Evolutionary conservation across 306 rosid genomes (phyloP).

Genomic region (Glycine tomentella): DNA sequence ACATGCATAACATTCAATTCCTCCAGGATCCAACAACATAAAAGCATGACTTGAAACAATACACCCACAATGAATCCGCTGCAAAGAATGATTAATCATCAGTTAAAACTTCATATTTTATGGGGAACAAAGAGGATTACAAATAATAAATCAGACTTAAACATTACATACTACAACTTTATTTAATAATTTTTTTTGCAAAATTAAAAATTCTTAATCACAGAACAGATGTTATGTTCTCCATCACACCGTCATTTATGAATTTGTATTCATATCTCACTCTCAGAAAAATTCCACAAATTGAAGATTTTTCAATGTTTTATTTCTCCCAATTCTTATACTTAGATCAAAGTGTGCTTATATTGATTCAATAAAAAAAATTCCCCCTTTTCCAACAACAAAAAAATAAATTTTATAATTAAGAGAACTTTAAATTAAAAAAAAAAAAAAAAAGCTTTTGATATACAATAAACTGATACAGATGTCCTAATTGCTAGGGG

Average conservation of each 20-base stretch:
- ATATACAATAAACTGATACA: too few relatives aligned
- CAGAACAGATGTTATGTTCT: neutral
- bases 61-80: constrained; percentile 98
- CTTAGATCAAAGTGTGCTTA: too few relatives aligned
- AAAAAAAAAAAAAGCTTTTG: too few relatives aligned
- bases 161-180: neutral
- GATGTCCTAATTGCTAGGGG: too few relatives aligned
- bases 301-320: neutral
- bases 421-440: too few relatives aligned
- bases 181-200: neutral
- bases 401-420: too few relatives aligned
- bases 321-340: too few relatives aligned
- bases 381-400: too few relatives aligned
- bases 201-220: neutral
- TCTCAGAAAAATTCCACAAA: neutral
- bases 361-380: too few relatives aligned
- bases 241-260: neutral
- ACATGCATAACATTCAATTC: constrained; percentile 90
- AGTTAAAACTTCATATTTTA: neutral
- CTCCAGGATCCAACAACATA: constrained; percentile 94
- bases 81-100: constrained; percentile 56
- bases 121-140: neutral
- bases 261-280: neutral
- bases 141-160: neutral
- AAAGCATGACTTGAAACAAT: constrained; percentile 82